These are phyloP conservation scores for Candida odintsovae DNA, from an alignment of 805 yeast species.

Conservation along the genomic window DNA sequence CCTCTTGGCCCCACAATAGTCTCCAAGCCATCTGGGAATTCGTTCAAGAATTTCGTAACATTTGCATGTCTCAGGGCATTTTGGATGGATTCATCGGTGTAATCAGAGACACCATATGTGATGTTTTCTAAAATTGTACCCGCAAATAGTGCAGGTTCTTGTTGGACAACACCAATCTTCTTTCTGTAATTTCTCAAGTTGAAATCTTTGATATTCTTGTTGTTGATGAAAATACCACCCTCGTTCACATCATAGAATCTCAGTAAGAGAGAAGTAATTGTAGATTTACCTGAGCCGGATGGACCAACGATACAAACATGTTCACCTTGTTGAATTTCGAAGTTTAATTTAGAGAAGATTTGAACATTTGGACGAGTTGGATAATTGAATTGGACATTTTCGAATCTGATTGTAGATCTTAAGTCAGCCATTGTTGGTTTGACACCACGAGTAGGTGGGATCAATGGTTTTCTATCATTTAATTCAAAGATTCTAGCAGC, in stretches of 20 bases:
- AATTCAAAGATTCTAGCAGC: conserved; percentile 88
- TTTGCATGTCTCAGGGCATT: conserved; percentile 68
- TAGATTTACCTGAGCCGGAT: conserved; percentile 95
- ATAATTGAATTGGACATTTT: conserved; percentile 63
- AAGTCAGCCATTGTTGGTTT: conserved; percentile 28
- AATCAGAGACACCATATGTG: conserved; percentile 57
- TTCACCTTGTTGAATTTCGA: conserved; percentile 70
- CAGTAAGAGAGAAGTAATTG: conserved; percentile 71
- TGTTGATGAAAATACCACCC: conserved; percentile 65
- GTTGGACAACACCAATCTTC: conserved; percentile 84
- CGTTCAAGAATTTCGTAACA: conserved; percentile 58
- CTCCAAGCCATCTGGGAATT: conserved; percentile 76
- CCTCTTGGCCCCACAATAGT: conserved; percentile 86
- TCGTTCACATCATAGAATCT: conserved; percentile 75
- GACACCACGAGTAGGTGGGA: conserved; percentile 60
- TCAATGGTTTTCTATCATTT: conserved; percentile 68
- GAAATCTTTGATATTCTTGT: conserved; percentile 52
- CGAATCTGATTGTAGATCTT: conserved; percentile 47
- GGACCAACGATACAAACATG: conserved; percentile 95
- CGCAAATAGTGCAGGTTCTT: conserved; percentile 84
- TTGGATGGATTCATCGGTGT: conserved; percentile 52
- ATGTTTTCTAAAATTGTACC: conserved; percentile 84
- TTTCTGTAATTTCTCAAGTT: conserved; percentile 70
- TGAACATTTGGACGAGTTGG: conserved; percentile 76
- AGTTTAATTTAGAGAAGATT: conserved; percentile 56